Percentiles rank a stretch among this genome's conserved stretches.
Conservation (phyloP, 345 rosid species). For the Citrus reticulata region DNA sequence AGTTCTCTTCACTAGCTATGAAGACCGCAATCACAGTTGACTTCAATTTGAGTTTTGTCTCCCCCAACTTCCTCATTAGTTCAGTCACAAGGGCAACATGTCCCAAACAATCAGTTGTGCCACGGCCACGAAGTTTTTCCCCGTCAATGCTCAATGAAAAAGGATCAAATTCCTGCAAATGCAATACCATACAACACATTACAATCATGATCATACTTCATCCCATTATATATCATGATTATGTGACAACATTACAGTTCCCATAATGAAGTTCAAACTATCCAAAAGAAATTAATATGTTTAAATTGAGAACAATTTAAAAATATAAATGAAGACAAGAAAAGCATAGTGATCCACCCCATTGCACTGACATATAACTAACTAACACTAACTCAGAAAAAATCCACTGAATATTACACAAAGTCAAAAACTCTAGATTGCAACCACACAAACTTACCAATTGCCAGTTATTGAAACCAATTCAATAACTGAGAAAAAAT, state of each 20-base stretch:
- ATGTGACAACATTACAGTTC: neutral
- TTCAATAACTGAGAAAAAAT: neutral
- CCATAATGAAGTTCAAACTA: neutral
- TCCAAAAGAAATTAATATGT: neutral
- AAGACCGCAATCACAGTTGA: slow-evolving; percentile 87
- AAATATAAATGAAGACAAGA: neutral
- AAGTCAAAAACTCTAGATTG: neutral
- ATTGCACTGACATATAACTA: neutral
- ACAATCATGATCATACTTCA: neutral
- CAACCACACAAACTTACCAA: neutral
- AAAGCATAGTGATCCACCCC: neutral
- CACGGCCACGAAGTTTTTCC: slow-evolving; percentile 89
- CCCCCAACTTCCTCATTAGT: slow-evolving; percentile 82
- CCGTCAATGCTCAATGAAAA: slow-evolving; percentile 81
- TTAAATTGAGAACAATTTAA: neutral
- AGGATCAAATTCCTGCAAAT: slow-evolving; percentile 87
- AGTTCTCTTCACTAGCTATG: slow-evolving; percentile 92
- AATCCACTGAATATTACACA: neutral
- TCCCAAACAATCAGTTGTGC: slow-evolving; percentile 98
- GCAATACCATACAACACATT: neutral
- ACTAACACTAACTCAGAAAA: neutral
- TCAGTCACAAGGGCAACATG: slow-evolving; percentile 90
- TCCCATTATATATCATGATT: neutral
- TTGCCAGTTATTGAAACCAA: neutral
- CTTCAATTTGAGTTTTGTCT: slow-evolving; percentile 66